A percentile compares a stretch with the other conserved stretches of the same genome.
phyloP scores from a whole-genome alignment of 169 alveolate species.

The Plasmodium cynomolgi region DNA sequence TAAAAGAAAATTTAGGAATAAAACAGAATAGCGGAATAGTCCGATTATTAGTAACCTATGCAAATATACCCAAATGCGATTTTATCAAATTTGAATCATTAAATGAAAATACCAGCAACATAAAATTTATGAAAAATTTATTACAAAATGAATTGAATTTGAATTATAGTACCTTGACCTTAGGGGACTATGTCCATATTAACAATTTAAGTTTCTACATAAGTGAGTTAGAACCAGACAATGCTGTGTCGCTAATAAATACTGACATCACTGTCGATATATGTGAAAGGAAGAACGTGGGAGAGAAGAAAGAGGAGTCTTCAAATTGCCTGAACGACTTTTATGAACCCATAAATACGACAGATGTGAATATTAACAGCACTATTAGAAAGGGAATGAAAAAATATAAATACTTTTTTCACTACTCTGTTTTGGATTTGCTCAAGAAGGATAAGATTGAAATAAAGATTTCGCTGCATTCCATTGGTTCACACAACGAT shows the following conservation, averaged over 20 bases:
- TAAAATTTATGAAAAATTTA: slow-evolving; percentile 64
- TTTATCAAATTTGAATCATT: slow-evolving; percentile 62
- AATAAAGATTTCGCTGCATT: slow-evolving; percentile 1
- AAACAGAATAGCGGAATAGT: slow-evolving; percentile 6
- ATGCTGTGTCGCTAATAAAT: slow-evolving; percentile 60
- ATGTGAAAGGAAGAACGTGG: slow-evolving; percentile 11
- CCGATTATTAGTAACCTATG: slow-evolving; percentile 37
- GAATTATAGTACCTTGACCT: slow-evolving; percentile 51
- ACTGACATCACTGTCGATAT: slow-evolving; percentile 64
- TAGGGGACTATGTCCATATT: slow-evolving; percentile 59
- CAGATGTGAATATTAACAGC: background rate
- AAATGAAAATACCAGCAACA: slow-evolving; percentile 40
- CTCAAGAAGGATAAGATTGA: slow-evolving; percentile 28
- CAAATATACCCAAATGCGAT: slow-evolving; percentile 64
- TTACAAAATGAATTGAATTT: slow-evolving; percentile 46
- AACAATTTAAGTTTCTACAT: slow-evolving; percentile 45
- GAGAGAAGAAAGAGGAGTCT: background rate
- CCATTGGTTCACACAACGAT: background rate
- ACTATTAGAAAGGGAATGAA: slow-evolving; percentile 14
- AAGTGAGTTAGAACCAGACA: slow-evolving; percentile 65
- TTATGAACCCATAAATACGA: slow-evolving; percentile 24
- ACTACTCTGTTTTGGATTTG: slow-evolving; percentile 23
- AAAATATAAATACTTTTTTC: slow-evolving; percentile 45
- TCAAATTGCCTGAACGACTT: background rate
- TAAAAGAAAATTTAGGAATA: slow-evolving; percentile 59